Conservation (phyloP, 1,284 basidiomycete genomes). For the Farysia itapuensis region DNA sequence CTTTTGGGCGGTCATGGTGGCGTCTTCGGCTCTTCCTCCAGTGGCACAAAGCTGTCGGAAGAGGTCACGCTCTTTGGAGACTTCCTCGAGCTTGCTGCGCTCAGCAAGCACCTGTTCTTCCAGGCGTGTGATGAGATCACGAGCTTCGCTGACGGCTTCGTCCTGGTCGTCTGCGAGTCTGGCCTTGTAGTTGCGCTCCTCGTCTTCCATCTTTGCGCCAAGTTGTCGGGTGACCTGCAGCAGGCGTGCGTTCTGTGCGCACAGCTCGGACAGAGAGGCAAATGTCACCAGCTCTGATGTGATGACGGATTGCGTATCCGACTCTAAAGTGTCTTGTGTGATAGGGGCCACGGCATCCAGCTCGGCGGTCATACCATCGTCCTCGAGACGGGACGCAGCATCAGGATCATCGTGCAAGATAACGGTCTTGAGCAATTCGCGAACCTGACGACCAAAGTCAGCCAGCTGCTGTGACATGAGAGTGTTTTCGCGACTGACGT, state of each 20-base stretch:
- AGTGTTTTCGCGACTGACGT: conserved; percentile 67
- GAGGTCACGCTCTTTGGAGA: conserved; percentile 83
- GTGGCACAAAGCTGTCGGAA: conserved; percentile 71
- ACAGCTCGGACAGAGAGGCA: conserved; percentile 75
- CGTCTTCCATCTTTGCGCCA: conserved; percentile 58
- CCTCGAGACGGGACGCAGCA: conserved; percentile 73
- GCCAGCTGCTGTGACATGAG: conserved; percentile 70
- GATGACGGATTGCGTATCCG: conserved; percentile 68
- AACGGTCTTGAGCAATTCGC: conserved; percentile 75
- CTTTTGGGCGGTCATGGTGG: not conserved
- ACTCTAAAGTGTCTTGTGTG: conserved; percentile 16
- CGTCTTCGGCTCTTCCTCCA: conserved; percentile 15
- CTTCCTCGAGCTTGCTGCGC: conserved; percentile 74
- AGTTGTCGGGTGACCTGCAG: conserved; percentile 77
- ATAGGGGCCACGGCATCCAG: conserved; percentile 36
- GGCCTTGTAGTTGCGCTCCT: conserved; percentile 49
- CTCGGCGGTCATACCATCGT: conserved; percentile 60
- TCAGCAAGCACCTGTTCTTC: conserved; percentile 73
- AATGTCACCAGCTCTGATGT: conserved; percentile 87
- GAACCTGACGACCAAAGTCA: conserved; percentile 85
- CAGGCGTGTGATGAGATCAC: conserved; percentile 78
- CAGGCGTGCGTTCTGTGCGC: conserved; percentile 86
- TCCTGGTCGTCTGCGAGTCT: conserved; percentile 67
- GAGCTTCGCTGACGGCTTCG: conserved; percentile 81
- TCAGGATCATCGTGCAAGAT: conserved; percentile 78